Base-by-base conservation (phyloP, 257 asterid species). In the Coffea eugenioides region DNA sequence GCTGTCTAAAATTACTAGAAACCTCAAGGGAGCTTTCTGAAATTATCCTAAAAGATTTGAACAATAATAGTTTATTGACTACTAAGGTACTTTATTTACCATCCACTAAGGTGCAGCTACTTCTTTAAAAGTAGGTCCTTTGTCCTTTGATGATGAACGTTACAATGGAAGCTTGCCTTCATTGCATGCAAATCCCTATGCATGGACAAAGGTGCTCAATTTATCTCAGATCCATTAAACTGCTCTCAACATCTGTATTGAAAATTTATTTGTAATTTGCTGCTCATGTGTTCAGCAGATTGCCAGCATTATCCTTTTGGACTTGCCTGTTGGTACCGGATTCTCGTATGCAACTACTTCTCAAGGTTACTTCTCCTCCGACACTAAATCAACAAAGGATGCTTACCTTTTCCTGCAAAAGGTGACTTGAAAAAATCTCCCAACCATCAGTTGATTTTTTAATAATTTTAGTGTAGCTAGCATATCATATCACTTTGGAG, bases 191-290 rank as follows among this genome's bases (percentile, higher is more conserved):
- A 85, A 85, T 77, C 84, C 86, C 8, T 71, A 83, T 83, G 78
- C 88, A 43, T 85, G 87, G 87, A 85, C 91, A 66, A 85, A 85
- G 88, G 91, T 88, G 25, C 34, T 12, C 54, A 54, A 13, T 4
- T 3, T 41, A 52, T 8, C 27, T 34, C 23, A 56, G 43, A 39
- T 39, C 21, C 31, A 25, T 54, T 27, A 31, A 8, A 8, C 25
- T 54, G 0, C 16, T 2, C 13, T 15, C 5, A 1, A 56, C 23
- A 15, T 49, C 43, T 4, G 3, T 49, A 56, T 56, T 2, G 3
- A 15, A 11, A 10, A 0, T 8, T 49, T 11, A 48, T 54, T 54
- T 1, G 14, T 54, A 54, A 54, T 54, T 54, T 10, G 21, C 12
- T 57, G 8, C 20, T 57, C 25, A 5, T 51, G 5, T 18, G 3